Base-by-base conservation (phyloP, 163 green algal genomes). In the Chloroidium sp. region DNA sequence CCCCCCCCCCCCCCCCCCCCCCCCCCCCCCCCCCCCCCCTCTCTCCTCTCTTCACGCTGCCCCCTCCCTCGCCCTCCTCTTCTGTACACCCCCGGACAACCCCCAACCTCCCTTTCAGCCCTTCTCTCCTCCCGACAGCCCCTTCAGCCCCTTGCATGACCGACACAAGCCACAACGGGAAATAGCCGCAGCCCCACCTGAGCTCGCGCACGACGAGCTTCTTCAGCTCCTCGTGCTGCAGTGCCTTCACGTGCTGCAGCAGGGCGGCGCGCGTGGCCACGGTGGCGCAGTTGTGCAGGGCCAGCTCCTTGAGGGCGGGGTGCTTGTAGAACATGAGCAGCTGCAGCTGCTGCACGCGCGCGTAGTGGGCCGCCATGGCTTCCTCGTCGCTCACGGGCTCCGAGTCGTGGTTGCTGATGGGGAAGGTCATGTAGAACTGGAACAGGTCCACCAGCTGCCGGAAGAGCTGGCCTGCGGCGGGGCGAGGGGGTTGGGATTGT, bases 341-440 rank as follows among this genome's bases (percentile, higher is more conserved):
- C 90, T 99, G 96, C 67, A 99, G 86, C 87, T 95, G 90, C 67
- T 84, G 81, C 62, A 90, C 69, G 0, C 77, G 78, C n/a, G 84
- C 84, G 76, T 91, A 91, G 74, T 90, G 84, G 36, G 76, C 59
- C 4, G 78, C 69, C 8, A 80, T 84, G 57, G 84, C 79, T 10
- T 87, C 84, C 76, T 92, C 89, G 74, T 93, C 88, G 59, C 72
- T 78, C 62, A 88, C 75, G 69, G 83, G 87, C 72, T 95, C 89
- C 1, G 95, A 96, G 2, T 90, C 96, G 87, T 98, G 92, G 86
- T 98, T 90, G 84, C 98, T 87, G 59, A 99, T 94, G 75, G 94
- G 92, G 88, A 99, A 99, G 68, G 82, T 74, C 72, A 92, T 85
- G 89, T 97, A 98, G 87, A 95, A 96, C 36, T 84, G 78, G 61